Conservation (phyloP, 2,329 filamentous ascomycete species). For the Arthrobotrys conoides region DNA sequence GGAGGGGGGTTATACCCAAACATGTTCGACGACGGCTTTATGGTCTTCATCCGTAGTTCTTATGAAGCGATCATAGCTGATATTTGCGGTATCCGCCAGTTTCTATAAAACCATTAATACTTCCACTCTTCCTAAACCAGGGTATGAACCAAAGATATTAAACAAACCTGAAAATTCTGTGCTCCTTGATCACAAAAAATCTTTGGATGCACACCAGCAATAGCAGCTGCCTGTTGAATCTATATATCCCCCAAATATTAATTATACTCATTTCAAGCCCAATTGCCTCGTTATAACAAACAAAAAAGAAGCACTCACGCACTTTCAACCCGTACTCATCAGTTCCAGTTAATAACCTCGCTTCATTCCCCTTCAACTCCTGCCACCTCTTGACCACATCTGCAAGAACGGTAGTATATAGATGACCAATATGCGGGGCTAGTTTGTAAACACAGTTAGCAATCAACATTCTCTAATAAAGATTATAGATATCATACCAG, state of each 20-base stretch:
- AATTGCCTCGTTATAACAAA: too few species aligned
- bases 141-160: neutral
- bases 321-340: constrained; percentile 97
- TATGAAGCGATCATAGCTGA: constrained; percentile 88
- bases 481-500: constrained; percentile 71
- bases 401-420: constrained; percentile 91
- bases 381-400: constrained; percentile 96
- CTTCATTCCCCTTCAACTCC: constrained; percentile 77
- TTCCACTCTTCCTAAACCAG: neutral
- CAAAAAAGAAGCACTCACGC: constrained; percentile 43
- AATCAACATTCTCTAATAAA: too few species aligned
- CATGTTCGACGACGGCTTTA: constrained; percentile 85
- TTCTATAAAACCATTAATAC: constrained; percentile 66
- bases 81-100: constrained; percentile 77
- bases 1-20: constrained; percentile 75
- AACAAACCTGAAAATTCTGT: constrained; percentile 77
- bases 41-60: constrained; percentile 90
- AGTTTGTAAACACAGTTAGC: constrained; percentile 17
- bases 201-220: constrained; percentile 78
- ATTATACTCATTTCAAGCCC: too few species aligned
- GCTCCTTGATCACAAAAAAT: constrained; percentile 90
- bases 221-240: constrained; percentile 84
- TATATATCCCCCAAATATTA: constrained; percentile 61
- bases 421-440: constrained; percentile 94
- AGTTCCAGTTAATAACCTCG: constrained; percentile 88